These are phyloP conservation scores for Aspergillus haitiensis DNA, from an alignment of 495 filamentous ascomycete genomes.

Conservation along the genomic window DNA sequence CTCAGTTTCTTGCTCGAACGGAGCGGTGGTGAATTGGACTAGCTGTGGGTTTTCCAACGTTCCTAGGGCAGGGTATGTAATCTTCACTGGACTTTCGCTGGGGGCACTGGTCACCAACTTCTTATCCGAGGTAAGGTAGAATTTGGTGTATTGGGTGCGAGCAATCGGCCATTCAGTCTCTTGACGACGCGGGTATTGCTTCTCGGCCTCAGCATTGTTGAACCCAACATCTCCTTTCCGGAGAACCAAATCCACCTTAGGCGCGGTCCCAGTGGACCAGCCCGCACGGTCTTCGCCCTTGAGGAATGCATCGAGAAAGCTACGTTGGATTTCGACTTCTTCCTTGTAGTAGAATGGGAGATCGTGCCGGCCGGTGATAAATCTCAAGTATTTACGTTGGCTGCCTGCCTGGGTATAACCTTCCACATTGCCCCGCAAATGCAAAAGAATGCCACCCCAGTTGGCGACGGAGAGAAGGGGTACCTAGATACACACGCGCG, in stretches of 20 bases:
- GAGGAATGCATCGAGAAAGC: constrained; percentile 67
- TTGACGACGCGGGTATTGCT: constrained; percentile 46
- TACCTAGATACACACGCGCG: constrained; percentile 44
- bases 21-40: constrained; percentile 53
- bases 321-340: constrained; percentile 62
- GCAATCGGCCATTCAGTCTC: constrained; percentile 66
- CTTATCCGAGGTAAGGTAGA: constrained; percentile 48
- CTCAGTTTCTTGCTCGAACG: constrained; percentile 59
- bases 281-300: constrained; percentile 60
- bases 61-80: constrained; percentile 58
- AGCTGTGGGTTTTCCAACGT: constrained; percentile 44
- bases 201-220: constrained; percentile 59
- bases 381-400: constrained; percentile 62
- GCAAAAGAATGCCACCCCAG: constrained; percentile 64
- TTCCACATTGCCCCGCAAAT: constrained; percentile 64
- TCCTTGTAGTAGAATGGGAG: constrained; percentile 69
- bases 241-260: constrained; percentile 57
- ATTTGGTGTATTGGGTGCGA: constrained; percentile 58
- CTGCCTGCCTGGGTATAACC: constrained; percentile 61
- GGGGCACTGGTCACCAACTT: constrained; percentile 27
- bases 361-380: constrained; percentile 69
- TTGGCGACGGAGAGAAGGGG: constrained; percentile 64
- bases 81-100: constrained; percentile 27
- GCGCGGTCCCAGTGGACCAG: constrained; percentile 58
- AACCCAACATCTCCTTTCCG: constrained; percentile 63